Conservation (phyloP, 768 basidiomycete species). For the Phanerodontia chrysosporium region DNA sequence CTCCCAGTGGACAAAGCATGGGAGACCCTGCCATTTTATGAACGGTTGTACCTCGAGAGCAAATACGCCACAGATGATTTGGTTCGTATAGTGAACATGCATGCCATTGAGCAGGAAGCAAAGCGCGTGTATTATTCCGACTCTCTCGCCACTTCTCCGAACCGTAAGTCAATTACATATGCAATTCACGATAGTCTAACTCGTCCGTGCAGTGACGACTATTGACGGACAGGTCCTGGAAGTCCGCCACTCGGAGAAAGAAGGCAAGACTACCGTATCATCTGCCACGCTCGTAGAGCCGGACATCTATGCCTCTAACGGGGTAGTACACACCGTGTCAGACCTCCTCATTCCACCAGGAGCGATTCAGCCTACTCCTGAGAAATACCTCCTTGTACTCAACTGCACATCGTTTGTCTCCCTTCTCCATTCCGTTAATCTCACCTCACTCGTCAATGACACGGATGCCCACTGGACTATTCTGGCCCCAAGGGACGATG, state of each 20-base stretch:
- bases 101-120: slow-evolving; percentile 50
- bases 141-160: slow-evolving; percentile 46
- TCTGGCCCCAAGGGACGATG: slow-evolving; percentile 87
- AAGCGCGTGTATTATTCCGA: slow-evolving; percentile 61
- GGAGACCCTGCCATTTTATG: slow-evolving; percentile 68
- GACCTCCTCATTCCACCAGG: slow-evolving; percentile 75
- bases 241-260: slow-evolving; percentile 43
- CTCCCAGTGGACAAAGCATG: slow-evolving; percentile 85
- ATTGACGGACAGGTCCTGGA: slow-evolving; percentile 64
- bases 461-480: slow-evolving; percentile 76
- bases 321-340: slow-evolving; percentile 88
- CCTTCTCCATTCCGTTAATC: slow-evolving; percentile 77
- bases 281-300: slow-evolving; percentile 60
- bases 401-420: slow-evolving; percentile 91
- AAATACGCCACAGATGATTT: slow-evolving; percentile 82
- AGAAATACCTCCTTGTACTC: slow-evolving; percentile 90
- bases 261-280: slow-evolving; percentile 49
- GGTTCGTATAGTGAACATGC: slow-evolving; percentile 72
- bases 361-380: slow-evolving; percentile 79
- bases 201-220: slow-evolving; percentile 51
- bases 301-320: slow-evolving; percentile 92
- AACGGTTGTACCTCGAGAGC: slow-evolving; percentile 86
- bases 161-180: slow-evolving; percentile 40
- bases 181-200: neutral
- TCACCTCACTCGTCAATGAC: slow-evolving; percentile 67